A percentile compares a stretch with the other conserved stretches of the same genome.
phyloP scores from a whole-genome alignment of 2,329 filamentous ascomycete genomes.

The Neospermospora avenae region DNA sequence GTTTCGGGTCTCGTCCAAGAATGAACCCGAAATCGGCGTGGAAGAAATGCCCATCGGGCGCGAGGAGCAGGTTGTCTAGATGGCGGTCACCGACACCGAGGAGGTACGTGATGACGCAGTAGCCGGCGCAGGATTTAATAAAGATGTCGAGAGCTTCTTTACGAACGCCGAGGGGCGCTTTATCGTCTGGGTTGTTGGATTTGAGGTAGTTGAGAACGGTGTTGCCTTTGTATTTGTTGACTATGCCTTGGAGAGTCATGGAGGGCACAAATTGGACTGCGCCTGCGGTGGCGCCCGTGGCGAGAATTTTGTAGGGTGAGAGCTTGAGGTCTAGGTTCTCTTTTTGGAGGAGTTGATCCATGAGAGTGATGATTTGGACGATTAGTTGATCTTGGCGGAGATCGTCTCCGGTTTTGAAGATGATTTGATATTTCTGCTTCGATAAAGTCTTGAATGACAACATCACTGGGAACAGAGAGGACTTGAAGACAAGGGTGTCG shows the following conservation, averaged over 20 bases:
- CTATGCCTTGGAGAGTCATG: conserved; percentile 76
- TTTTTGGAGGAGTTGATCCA: conserved; percentile 93
- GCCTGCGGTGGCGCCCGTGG: conserved; percentile 84
- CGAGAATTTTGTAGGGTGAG: conserved; percentile 93
- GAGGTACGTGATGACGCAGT: conserved; percentile 98
- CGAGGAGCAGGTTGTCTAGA: conserved; percentile 88
- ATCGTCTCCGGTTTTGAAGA: conserved; percentile 97
- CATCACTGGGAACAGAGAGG: conserved; percentile 85
- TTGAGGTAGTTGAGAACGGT: conserved; percentile 79
- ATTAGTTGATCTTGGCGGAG: conserved; percentile 95
- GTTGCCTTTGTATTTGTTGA: conserved; percentile 73
- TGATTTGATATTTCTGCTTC: conserved; percentile 79
- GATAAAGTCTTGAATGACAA: conserved; percentile 82
- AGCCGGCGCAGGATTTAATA: conserved; percentile 92
- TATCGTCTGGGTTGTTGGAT: conserved; percentile 83
- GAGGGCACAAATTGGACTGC: conserved; percentile 93
- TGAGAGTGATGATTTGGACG: conserved; percentile 94
- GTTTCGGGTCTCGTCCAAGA: conserved; percentile 92
- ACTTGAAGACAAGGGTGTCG: conserved; percentile 91
- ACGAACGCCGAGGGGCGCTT: conserved; percentile 77
- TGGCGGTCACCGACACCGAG: conserved; percentile 95
- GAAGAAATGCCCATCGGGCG: conserved; percentile 92
- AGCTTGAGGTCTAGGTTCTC: conserved; percentile 95
- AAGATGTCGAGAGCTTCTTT: conserved; percentile 95
- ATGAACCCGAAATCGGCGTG: conserved; percentile 99